Evolutionary conservation across 768 basidiomycete species (phyloP).

Genomic region (Roridomyces roridus): DNA sequence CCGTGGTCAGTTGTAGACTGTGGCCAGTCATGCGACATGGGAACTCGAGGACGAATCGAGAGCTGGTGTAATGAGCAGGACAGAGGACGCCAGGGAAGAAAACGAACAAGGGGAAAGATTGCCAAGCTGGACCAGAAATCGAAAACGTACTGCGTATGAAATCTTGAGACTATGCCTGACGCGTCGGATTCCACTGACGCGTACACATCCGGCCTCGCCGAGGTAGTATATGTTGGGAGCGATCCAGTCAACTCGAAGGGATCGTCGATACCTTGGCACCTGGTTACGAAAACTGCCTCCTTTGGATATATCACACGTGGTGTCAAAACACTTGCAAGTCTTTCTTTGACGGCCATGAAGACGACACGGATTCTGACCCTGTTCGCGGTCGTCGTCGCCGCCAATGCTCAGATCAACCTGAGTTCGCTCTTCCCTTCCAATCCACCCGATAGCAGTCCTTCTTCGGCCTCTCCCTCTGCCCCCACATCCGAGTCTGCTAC

Average conservation of each 20-base stretch:
- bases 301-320: too few relatives aligned
- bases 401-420: background rate
- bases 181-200: conserved; percentile 84
- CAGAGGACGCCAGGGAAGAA: background rate
- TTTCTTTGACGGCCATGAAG: conserved; percentile 1
- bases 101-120: conserved; percentile 66
- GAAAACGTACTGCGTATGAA: conserved; percentile 64
- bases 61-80: conserved; percentile 48
- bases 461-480: too few relatives aligned
- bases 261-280: too few relatives aligned
- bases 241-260: too few relatives aligned
- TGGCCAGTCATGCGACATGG: conserved; percentile 99
- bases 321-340: too few relatives aligned
- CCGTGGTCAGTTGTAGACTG: conserved; percentile 84
- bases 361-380: background rate
- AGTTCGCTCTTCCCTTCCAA: background rate
- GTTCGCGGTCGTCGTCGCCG: conserved; percentile 8
- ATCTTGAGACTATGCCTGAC: conserved; percentile 83
- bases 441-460: background rate
- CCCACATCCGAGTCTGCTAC: too few relatives aligned
- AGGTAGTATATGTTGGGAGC: conserved; percentile 97
- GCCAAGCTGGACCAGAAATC: background rate
- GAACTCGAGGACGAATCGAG: conserved; percentile 62
- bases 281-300: too few relatives aligned
- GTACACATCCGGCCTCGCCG: conserved; percentile 88